These are phyloP conservation scores for Neurospora sp. DNA, from an alignment of 495 filamentous ascomycete species.

Conservation along the genomic window DNA sequence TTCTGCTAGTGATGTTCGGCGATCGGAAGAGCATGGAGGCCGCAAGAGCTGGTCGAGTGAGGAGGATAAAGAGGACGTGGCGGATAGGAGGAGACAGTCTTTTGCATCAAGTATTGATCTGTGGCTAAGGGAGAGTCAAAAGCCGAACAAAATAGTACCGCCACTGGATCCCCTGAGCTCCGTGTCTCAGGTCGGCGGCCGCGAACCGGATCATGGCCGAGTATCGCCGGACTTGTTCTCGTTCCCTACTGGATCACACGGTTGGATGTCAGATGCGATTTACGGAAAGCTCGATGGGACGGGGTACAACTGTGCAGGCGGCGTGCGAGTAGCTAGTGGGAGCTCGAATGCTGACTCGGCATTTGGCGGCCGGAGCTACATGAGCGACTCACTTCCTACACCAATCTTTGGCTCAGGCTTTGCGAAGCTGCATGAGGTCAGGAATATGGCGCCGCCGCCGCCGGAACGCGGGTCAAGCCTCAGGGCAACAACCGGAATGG, in stretches of 20 bases:
- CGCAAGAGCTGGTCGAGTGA: constrained; percentile 23
- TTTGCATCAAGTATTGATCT: constrained; percentile 26
- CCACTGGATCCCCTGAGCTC: constrained; percentile 15
- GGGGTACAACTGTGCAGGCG: constrained; percentile 23
- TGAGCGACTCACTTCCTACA: constrained; percentile 23
- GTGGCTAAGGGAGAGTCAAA: constrained; percentile 36
- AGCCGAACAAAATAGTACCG: constrained; percentile 14
- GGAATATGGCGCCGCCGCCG: constrained; percentile 21
- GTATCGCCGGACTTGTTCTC: constrained; percentile 37
- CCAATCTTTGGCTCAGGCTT: constrained; percentile 20
- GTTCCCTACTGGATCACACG: constrained; percentile 25
- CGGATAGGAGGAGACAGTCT: constrained; percentile 13
- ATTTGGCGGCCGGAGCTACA: constrained; percentile 25
- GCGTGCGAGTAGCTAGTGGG: background rate
- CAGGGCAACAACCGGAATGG: background rate
- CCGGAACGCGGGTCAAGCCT: constrained; percentile 36
- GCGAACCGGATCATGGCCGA: constrained; percentile 10
- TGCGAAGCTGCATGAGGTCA: constrained; percentile 5
- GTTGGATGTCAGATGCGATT: constrained; percentile 34
- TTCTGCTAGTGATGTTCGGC: constrained; percentile 24
- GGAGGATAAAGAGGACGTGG: constrained; percentile 15
- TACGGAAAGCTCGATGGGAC: constrained; percentile 28
- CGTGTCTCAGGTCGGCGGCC: constrained; percentile 12
- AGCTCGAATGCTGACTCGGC: constrained; percentile 19
- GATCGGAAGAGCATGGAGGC: background rate